phyloP scores from a whole-genome alignment of 2,329 filamentous ascomycete genomes.

The Penicillium brevicompactum region DNA sequence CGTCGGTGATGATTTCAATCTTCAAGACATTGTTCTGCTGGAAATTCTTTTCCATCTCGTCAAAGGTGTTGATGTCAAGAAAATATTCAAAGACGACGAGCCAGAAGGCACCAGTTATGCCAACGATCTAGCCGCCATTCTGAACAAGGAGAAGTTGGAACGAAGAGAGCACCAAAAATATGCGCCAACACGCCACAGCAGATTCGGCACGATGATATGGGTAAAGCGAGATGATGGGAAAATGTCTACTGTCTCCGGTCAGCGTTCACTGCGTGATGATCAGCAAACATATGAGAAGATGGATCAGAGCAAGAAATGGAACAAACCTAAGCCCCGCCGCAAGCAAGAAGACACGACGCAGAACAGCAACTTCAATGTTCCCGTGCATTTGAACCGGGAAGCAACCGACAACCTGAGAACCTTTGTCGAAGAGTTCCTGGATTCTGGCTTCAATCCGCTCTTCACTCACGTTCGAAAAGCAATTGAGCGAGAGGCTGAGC shows the following conservation, averaged over 20 bases:
- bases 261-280: conserved; percentile 76
- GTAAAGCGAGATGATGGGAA: conserved; percentile 84
- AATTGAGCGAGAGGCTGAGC: conserved; percentile 84
- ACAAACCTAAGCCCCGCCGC: conserved; percentile 69
- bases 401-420: conserved; percentile 75
- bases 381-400: conserved; percentile 67
- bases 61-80: conserved; percentile 81
- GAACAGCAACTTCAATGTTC: conserved; percentile 73
- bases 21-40: conserved; percentile 84
- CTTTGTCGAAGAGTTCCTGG: conserved; percentile 92
- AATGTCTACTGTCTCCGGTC: conserved; percentile 83
- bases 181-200: conserved; percentile 83
- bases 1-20: conserved; percentile 89
- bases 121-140: conserved; percentile 71
- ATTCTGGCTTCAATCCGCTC: conserved; percentile 91
- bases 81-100: conserved; percentile 80
- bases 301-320: conserved; percentile 88
- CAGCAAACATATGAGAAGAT: conserved; percentile 79
- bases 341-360: conserved; percentile 63
- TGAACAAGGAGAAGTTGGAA: conserved; percentile 84
- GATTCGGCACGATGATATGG: conserved; percentile 98
- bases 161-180: conserved; percentile 73
- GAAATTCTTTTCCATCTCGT: conserved; percentile 91
- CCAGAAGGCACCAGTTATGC: conserved; percentile 69
- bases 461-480: conserved; percentile 85